A percentile compares a stretch with the other conserved stretches of the same genome.
Conservation (phyloP, 1,284 basidiomycete genomes). For the Puccinia brachypodii region DNA sequence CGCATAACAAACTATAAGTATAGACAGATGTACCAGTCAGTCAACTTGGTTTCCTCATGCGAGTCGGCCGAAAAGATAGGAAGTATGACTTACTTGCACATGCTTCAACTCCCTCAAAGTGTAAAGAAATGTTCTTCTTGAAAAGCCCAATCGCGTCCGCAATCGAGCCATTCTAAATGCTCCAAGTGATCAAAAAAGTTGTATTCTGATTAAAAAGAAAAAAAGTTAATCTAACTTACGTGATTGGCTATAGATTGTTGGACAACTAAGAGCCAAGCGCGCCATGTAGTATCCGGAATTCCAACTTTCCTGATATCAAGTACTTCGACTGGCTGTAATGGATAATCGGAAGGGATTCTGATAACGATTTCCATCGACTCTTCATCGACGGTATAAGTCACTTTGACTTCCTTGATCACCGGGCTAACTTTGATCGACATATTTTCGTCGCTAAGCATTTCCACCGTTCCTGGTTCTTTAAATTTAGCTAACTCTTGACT, state of each 20-base stretch:
- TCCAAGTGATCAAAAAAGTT: not conserved
- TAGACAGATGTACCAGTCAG: not conserved
- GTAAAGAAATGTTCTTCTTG: constrained; percentile 86
- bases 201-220: not conserved
- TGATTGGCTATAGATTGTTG: constrained; percentile 87
- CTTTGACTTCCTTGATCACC: constrained; percentile 72
- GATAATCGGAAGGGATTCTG: constrained; percentile 85
- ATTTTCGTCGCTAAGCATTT: constrained; percentile 75
- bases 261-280: constrained; percentile 88
- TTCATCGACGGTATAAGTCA: constrained; percentile 84
- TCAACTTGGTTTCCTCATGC: not conserved
- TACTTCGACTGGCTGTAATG: constrained; percentile 82
- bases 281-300: constrained; percentile 85
- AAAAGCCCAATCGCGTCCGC: constrained; percentile 88
- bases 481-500: constrained; percentile 76
- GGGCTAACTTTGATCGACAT: constrained; percentile 73
- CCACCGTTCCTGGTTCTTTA: constrained; percentile 66
- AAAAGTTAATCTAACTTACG: constrained; percentile 60
- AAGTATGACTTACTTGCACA: constrained; percentile 73
- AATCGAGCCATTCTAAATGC: constrained; percentile 78
- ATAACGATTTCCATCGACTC: constrained; percentile 88
- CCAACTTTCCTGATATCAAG: constrained; percentile 80
- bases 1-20: constrained; percentile 61
- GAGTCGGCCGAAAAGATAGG: not conserved
- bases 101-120: constrained; percentile 90